Percentiles rank a stretch among this genome's conserved stretches.
Evolutionary conservation across 345 rosid species (phyloP).

Genomic region (sweet orange (Citrus sinensis)): DVS_A1.0 CM039164.1:1928001-1928500

Average conservation of each 20-base stretch:
- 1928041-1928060: slow-evolving; percentile 37
- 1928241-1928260: not conserved
- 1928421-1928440: not conserved
- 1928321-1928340: slow-evolving; percentile 7
- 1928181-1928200: not conserved
- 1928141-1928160: slow-evolving; percentile 19
- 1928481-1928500: slow-evolving; percentile 22
- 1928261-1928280: not conserved
- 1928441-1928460: not conserved
- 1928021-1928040: slow-evolving; percentile 40
- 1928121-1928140: not conserved
- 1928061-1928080: not conserved
- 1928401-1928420: not conserved
- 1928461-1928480: slow-evolving; percentile 27
- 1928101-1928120: not conserved
- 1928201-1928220: slow-evolving; percentile 19
- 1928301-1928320: slow-evolving; percentile 17
- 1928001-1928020: slow-evolving; percentile 22
- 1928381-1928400: not conserved
- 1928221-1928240: slow-evolving; percentile 10
- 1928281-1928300: not conserved
- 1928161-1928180: not conserved
- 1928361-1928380: not conserved
- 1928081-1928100: not conserved
- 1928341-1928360: not conserved